Evolutionary conservation across 805 yeast species (phyloP), one percentile per base, ranked within the genome.

Genomic region (Hanseniaspora singularis): DNA sequence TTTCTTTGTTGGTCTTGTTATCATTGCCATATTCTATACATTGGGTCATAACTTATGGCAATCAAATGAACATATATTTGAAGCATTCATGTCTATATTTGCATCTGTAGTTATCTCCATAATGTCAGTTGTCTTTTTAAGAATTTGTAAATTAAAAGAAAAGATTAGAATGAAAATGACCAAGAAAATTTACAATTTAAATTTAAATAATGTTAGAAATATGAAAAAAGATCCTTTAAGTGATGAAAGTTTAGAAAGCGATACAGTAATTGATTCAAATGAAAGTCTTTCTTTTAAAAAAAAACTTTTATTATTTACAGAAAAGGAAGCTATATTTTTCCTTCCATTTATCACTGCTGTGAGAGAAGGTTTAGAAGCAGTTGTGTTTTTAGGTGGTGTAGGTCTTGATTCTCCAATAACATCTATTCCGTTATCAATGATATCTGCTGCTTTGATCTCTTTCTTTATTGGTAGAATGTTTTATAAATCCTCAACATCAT

Each of bases 301-400:
- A 23, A 53, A 55, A 32, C 46, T 67, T 26, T 63, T 60, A 19
- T 54, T 57, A 18, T 72, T 71, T 51, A 58, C 72, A 37, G 76
- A 76, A 51, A 74, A 72, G 56, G 80, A 85, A 58, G 78, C 89
- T 3, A 65, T 82, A 61, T 83, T 81, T 51, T 67, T 86, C 30
- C 64, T 86, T 33, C 96, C 96, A 1, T 79, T 87, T 56, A 72
- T 87, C 39, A 87, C 96, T 1, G 79, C 94, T 3, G 65, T 87
- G 41, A 73, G 96, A 58, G 96, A 87, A 62, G 95, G 95, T 1
- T 66, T 87, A 45, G 96, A 87, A 62, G 95, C 95, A 0, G 87
- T 87, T 31, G 92, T 87, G 2, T 87, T 87, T 55, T 71, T 87
- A 36, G 96, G 95, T 3, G 96, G 96, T 23, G 79, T 87, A 36